Evolutionary conservation across 257 asterid species (phyloP).

Genomic region (Gentiana macrophylla): DNA sequence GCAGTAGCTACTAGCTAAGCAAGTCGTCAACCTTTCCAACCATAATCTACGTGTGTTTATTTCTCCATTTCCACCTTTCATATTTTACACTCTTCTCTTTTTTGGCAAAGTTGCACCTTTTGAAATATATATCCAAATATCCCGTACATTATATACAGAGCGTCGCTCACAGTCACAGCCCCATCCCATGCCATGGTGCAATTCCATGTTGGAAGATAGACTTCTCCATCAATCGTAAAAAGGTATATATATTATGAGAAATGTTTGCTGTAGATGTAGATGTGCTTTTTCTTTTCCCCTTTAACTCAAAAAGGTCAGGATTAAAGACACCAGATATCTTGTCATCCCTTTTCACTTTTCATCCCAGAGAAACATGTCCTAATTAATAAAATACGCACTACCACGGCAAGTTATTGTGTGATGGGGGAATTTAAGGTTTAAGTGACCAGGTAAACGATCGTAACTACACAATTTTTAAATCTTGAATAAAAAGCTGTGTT

Average conservation of each 20-base stretch:
- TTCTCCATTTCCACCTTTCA: constrained; percentile 25
- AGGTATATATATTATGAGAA: neutral
- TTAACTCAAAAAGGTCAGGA: too few species aligned
- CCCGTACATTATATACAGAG: neutral
- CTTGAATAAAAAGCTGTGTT: too few species aligned
- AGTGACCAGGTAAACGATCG: too few species aligned
- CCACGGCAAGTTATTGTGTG: too few species aligned
- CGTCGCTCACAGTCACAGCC: constrained; percentile 20
- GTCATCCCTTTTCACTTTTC: too few species aligned
- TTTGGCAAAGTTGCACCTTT: constrained; percentile 42
- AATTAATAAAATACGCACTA: too few species aligned
- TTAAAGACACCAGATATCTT: too few species aligned
- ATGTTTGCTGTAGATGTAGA: too few species aligned
- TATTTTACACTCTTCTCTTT: constrained; percentile 17
- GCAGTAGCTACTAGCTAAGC: neutral
- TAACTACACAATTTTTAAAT: too few species aligned
- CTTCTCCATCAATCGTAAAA: constrained; percentile 4
- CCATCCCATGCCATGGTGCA: constrained; percentile 27
- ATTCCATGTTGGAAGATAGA: constrained; percentile 34
- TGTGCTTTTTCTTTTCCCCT: too few species aligned
- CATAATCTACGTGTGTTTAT: constrained; percentile 46
- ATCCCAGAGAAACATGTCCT: too few species aligned
- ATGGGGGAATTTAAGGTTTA: too few species aligned
- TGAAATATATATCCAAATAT: constrained; percentile 8
- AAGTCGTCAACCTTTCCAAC: constrained; percentile 53